Percentiles rank a stretch among this genome's conserved stretches.
Conservation (phyloP, 1,284 basidiomycete species). For the Malassezia nana region DNA sequence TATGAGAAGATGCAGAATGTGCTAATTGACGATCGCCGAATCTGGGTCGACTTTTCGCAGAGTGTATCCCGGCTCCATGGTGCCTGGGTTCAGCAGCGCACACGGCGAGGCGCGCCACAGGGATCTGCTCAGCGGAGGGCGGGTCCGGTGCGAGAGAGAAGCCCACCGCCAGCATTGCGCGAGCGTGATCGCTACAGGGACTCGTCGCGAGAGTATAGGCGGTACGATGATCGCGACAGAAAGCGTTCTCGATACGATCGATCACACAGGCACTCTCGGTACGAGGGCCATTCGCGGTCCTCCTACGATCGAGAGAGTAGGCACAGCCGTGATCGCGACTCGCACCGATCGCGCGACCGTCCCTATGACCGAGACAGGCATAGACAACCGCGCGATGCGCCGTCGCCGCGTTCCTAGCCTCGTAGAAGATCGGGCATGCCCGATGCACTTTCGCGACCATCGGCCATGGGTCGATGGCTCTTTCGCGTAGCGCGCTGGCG, state of each 20-base stretch:
- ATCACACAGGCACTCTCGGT: too few relatives aligned
- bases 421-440: not conserved
- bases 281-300: too few relatives aligned
- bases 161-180: not conserved
- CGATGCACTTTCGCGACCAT: not conserved
- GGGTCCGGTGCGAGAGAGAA: too few relatives aligned
- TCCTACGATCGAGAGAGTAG: too few relatives aligned
- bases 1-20: slow-evolving; percentile 99
- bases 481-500: not conserved
- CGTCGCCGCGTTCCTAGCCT: not conserved
- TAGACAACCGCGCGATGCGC: not conserved
- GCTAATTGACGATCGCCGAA: slow-evolving; percentile 91
- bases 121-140: not conserved
- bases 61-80: slow-evolving; percentile 62
- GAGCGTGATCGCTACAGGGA: not conserved
- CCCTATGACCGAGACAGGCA: not conserved
- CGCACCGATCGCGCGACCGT: not conserved
- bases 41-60: slow-evolving; percentile 84
- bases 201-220: not conserved
- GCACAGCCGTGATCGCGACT: not conserved
- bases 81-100: slow-evolving; percentile 48
- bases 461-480: not conserved
- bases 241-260: not conserved
- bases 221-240: not conserved
- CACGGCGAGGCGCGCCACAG: slow-evolving; percentile 16